Evolutionary conservation across 1,284 basidiomycete genomes (phyloP).

Genomic region (Sanghuangporus baumii): DNA sequence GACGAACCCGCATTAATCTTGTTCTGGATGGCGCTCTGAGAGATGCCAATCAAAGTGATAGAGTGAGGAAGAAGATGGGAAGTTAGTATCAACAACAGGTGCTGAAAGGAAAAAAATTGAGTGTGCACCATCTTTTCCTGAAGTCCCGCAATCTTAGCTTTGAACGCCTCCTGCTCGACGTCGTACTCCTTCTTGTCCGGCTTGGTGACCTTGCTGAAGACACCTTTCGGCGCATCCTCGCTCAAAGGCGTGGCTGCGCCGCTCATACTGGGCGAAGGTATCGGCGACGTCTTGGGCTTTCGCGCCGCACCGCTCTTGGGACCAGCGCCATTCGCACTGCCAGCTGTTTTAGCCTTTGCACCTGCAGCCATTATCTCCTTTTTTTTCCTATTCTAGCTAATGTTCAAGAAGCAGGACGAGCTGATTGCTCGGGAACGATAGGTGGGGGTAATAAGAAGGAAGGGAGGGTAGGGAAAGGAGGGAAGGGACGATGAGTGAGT

Average conservation of each 20-base stretch:
- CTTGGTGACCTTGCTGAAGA: constrained; percentile 40
- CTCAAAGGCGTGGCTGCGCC: constrained; percentile 45
- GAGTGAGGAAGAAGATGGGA: background rate
- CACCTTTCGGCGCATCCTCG: constrained; percentile 39
- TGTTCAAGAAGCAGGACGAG: background rate
- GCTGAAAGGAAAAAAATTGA: constrained; percentile 5
- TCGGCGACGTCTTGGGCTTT: constrained; percentile 14
- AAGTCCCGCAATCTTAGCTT: constrained; percentile 76
- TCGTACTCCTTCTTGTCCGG: constrained; percentile 83
- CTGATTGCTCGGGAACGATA: background rate
- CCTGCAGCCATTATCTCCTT: constrained; percentile 21
- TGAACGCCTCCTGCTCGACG: constrained; percentile 78
- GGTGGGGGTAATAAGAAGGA: background rate
- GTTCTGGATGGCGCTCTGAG: constrained; percentile 70
- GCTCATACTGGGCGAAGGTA: constrained; percentile 32
- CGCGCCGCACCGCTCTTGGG: constrained; percentile 36
- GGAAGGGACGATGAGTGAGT: background rate
- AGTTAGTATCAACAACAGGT: background rate
- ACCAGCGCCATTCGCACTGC: constrained; percentile 32
- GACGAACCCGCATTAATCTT: constrained; percentile 69
- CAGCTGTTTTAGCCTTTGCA: constrained; percentile 33
- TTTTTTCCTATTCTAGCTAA: background rate
- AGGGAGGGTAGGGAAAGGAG: background rate
- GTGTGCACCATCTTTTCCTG: constrained; percentile 74
- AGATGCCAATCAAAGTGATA: background rate